Conservation (phyloP, 176 grass and related monocot genomes). For the Thinopyrum elongatum region DNA sequence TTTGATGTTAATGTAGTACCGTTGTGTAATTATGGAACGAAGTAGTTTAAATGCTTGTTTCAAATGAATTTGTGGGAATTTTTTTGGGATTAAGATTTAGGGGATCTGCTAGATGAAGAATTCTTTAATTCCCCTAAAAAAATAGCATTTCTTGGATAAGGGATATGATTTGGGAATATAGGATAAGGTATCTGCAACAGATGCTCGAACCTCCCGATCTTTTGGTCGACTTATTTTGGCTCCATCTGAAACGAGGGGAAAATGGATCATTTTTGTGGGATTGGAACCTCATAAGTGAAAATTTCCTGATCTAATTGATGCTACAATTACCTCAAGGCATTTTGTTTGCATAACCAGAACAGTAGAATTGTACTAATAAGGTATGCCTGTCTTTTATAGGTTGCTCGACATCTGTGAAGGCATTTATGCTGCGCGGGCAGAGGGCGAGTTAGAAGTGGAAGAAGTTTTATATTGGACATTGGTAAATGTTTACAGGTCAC, state of each 20-base stretch:
- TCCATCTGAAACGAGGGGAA: not conserved
- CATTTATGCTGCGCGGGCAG: slow-evolving; percentile 91
- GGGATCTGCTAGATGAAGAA: no score
- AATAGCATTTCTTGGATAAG: no score
- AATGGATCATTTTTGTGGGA: not conserved
- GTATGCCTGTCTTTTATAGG: slow-evolving; percentile 43
- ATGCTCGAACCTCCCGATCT: not conserved
- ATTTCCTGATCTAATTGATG: not conserved
- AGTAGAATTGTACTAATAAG: not conserved
- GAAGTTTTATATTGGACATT: slow-evolving; percentile 96
- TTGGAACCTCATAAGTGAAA: not conserved
- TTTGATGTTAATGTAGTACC: no score
- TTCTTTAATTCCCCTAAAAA: no score
- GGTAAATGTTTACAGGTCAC: slow-evolving; percentile 92
- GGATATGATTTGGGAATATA: no score
- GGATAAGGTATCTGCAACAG: no score
- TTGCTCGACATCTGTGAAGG: slow-evolving; percentile 94
- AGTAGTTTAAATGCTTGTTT: no score
- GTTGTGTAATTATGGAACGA: no score
- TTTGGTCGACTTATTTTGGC: not conserved
- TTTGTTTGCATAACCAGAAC: not conserved
- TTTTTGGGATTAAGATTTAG: no score
- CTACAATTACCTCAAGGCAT: not conserved
- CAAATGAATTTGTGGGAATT: no score
- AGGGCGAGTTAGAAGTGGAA: slow-evolving; percentile 95